Conservation (phyloP, 352 stramenopile species). For the Thraustochytrium striatum region DNA sequence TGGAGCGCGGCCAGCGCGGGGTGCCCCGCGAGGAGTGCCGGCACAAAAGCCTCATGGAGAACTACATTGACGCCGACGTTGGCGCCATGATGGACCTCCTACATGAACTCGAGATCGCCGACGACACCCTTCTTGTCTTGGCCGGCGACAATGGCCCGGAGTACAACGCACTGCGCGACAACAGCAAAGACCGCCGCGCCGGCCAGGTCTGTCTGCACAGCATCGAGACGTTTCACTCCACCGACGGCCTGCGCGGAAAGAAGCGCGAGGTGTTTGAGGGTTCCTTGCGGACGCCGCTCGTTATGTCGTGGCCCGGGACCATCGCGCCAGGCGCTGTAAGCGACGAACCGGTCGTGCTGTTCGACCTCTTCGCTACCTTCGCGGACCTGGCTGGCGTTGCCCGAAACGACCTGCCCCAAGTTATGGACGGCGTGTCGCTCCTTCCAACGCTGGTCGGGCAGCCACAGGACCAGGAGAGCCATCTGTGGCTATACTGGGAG, state of each 20-base stretch:
- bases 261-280: constrained; percentile 37
- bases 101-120: background rate
- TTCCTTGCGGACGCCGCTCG: constrained; percentile 17
- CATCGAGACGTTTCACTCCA: constrained; percentile 17
- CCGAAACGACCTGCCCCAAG: background rate
- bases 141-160: constrained; percentile 29
- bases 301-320: constrained; percentile 5
- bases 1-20: background rate
- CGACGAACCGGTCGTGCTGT: background rate
- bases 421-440: background rate
- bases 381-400: background rate
- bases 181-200: background rate
- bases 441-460: background rate
- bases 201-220: constrained; percentile 36
- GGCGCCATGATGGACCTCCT: constrained; percentile 15
- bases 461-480: background rate
- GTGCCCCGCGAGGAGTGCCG: background rate
- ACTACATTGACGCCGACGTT: constrained; percentile 44
- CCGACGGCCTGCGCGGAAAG: background rate
- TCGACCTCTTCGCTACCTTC: constrained; percentile 34
- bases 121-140: constrained; percentile 18
- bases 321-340: background rate
- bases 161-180: background rate
- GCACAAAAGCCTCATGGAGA: constrained; percentile 38
- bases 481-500: constrained; percentile 31